Conservation (phyloP, 2,329 filamentous ascomycete species). For the Colletotrichum filicis region DNA sequence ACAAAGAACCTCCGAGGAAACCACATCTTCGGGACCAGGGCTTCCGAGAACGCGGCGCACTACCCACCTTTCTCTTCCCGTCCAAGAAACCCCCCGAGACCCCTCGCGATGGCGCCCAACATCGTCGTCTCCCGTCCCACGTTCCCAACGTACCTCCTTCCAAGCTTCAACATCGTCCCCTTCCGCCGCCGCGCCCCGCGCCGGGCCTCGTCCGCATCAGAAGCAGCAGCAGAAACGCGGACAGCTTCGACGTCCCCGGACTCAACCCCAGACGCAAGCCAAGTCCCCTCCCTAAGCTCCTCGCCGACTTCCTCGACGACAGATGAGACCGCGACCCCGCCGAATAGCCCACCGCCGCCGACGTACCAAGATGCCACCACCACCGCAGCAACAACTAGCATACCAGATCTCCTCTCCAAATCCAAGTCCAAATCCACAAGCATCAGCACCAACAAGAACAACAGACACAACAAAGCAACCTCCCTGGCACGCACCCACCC, state of each 20-base stretch:
- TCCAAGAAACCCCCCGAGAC: too few species aligned
- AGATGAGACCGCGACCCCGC: conserved; percentile 39
- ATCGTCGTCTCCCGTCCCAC: conserved; percentile 55
- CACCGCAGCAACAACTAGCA: not conserved
- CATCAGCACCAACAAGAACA: too few species aligned
- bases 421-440: not conserved
- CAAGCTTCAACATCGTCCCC: conserved; percentile 58
- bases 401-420: not conserved
- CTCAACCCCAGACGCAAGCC: conserved; percentile 39
- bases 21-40: not conserved
- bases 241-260: conserved; percentile 34
- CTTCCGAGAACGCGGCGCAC: not conserved
- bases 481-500: conserved; percentile 56
- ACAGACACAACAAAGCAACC: not conserved
- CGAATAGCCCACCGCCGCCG: conserved; percentile 38
- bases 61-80: too few species aligned
- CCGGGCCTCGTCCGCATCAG: conserved; percentile 43
- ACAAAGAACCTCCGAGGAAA: not conserved
- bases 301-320: conserved; percentile 50
- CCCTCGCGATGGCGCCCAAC: conserved; percentile 29
- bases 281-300: conserved; percentile 46
- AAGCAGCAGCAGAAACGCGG: too few species aligned
- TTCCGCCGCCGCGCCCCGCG: conserved; percentile 49
- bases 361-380: conserved; percentile 35
- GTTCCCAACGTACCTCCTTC: conserved; percentile 64